Evolutionary conservation across 495 filamentous ascomycete species (phyloP).

Genomic region (Aspergillus indologenus): DNA sequence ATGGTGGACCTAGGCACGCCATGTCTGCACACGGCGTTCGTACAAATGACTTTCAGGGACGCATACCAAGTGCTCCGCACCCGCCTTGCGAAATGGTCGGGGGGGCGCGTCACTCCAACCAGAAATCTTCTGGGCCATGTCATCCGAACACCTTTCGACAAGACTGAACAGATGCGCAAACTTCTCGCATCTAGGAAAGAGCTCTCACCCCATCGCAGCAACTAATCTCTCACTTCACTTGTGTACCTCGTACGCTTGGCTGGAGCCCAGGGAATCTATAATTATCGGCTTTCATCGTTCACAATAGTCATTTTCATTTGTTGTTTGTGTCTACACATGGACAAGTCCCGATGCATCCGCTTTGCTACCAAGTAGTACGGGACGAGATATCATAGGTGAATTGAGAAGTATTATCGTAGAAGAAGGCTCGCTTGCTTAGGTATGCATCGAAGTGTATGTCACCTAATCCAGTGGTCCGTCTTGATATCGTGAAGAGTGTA

Average conservation of each 20-base stretch:
- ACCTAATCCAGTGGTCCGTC: neutral
- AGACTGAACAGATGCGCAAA: constrained; percentile 23
- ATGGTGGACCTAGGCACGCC: constrained; percentile 53
- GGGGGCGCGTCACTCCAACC: neutral
- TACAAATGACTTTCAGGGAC: constrained; percentile 28
- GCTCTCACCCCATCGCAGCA: neutral
- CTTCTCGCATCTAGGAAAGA: constrained; percentile 4
- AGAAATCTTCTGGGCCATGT: constrained; percentile 28
- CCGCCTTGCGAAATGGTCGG: constrained; percentile 24
- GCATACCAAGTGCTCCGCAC: constrained; percentile 24
- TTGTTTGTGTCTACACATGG: neutral
- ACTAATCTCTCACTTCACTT: neutral
- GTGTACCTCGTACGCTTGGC: neutral
- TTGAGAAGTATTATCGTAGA: neutral
- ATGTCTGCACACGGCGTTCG: constrained; percentile 31
- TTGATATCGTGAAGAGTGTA: too few species aligned
- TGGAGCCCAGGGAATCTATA: too few species aligned
- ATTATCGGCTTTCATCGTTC: too few species aligned
- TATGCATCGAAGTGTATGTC: neutral
- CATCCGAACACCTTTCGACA: constrained; percentile 38
- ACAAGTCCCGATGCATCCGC: neutral
- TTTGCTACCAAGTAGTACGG: neutral
- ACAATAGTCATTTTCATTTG: neutral
- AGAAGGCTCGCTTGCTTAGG: neutral
- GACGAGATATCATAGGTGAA: neutral